Evolutionary conservation across 2,329 filamentous ascomycete species (phyloP), one percentile per base, ranked within the genome.

Genomic region (Scedosporium minutisporum): DNA sequence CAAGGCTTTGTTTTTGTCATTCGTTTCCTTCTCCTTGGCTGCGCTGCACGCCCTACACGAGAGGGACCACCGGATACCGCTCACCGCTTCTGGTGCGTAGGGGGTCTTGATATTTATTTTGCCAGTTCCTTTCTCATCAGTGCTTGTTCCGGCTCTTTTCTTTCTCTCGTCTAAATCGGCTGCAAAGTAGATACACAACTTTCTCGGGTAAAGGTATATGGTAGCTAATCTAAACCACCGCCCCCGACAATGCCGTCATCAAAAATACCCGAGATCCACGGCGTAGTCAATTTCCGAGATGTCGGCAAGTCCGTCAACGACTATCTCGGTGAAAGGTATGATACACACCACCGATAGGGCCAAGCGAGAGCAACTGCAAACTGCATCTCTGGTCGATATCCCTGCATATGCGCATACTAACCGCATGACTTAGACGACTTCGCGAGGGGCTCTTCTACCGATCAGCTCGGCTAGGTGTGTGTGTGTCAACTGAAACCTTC

Each of bases 261-360:
- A 38, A 38, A 38, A 38, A 4, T 14, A 4, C 33, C 27, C 14
- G n/a, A n/a, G 16, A 25, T 60, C 18, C 38, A 38, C 9, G 65
- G 67, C 61, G 80, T 93, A 60, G 75, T 87, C 68, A 93, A 93
- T 72, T 91, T 93, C 70, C 85, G 90, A 63, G 90, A 93, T 78
- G 86, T 93, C 53, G 89, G 87, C 48, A 76, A 79, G 65, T 86
- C 84, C 0, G 78, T 91, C 67, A 92, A 92, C 68, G 70, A 74
- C 27, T 81, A 81, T 65, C 72, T 84, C 4, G 80, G 80, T 25
- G 76, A 77, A 65, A 81, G 78, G 86, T 86, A 76, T 67, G 76
- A 42, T 38, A 38, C 33, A 38, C 33, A 38, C 29, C 29, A 7
- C 6, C 6, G 7, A 9, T n/a, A 33, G 6, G 29, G 29, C 29